Evolutionary conservation across 257 asterid species (phyloP).

Genomic region (Mitragyna speciosa): DNA sequence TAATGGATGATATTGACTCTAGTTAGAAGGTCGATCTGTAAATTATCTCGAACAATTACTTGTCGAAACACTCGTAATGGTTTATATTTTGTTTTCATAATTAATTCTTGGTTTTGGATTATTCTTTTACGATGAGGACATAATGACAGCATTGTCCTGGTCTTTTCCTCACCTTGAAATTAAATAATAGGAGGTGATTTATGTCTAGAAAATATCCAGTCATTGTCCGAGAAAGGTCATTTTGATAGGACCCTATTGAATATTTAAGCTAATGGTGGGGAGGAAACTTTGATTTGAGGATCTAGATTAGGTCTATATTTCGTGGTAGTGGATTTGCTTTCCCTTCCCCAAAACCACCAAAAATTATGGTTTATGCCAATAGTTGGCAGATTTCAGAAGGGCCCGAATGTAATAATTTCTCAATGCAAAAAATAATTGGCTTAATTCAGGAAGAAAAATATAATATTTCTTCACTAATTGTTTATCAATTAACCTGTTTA

Average conservation of each 20-base stretch:
- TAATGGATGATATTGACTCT: too few relatives aligned
- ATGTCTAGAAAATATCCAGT: conserved; percentile 8
- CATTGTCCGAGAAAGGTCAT: conserved; percentile 17
- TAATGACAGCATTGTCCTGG: conserved; percentile 14
- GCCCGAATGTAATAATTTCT: not conserved
- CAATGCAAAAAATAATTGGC: not conserved
- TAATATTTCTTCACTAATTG: not conserved
- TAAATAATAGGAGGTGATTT: not conserved
- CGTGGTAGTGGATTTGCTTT: not conserved
- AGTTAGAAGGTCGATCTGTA: too few relatives aligned
- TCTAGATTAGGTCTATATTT: not conserved
- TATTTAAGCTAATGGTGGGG: not conserved
- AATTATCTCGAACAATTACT: too few relatives aligned
- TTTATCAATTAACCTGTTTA: too few relatives aligned
- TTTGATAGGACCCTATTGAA: not conserved
- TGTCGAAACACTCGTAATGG: too few relatives aligned
- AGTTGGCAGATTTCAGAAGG: not conserved
- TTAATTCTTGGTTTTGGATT: not conserved
- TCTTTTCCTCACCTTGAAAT: not conserved
- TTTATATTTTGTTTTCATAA: not conserved
- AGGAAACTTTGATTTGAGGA: not conserved
- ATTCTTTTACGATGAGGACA: conserved; percentile 15
- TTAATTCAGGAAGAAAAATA: not conserved
- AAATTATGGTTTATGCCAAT: not conserved
- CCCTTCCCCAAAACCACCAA: too few relatives aligned